phyloP scores from a whole-genome alignment of 352 stramenopile genomes.

The Pilasporangium apinafurcum region DNA sequence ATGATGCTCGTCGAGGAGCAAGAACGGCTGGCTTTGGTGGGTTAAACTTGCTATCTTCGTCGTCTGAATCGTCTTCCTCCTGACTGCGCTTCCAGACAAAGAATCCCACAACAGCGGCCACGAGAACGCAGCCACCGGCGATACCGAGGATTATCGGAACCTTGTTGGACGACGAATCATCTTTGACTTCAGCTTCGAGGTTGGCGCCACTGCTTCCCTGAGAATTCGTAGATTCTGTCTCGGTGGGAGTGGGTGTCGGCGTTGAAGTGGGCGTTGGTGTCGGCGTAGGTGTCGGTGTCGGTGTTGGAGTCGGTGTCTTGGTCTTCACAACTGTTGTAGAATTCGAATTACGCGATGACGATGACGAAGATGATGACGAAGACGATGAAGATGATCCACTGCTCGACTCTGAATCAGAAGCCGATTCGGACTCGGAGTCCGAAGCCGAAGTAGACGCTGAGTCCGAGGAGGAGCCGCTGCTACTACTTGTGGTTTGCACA shows the following conservation, averaged over 20 bases:
- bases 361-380: slow-evolving; percentile 13
- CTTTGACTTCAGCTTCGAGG: slow-evolving; percentile 23
- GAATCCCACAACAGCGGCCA: slow-evolving; percentile 45
- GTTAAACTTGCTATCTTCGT: slow-evolving; percentile 33
- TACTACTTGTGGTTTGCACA: slow-evolving; percentile 9
- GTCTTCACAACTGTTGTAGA: slow-evolving; percentile 10
- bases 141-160: slow-evolving; percentile 48
- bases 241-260: slow-evolving; percentile 10
- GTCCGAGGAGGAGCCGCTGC: slow-evolving; percentile 11
- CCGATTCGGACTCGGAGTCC: slow-evolving; percentile 5
- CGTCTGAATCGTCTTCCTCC: slow-evolving; percentile 57
- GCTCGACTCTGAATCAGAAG: slow-evolving; percentile 1
- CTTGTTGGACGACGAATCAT: slow-evolving; percentile 15
- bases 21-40: slow-evolving; percentile 11
- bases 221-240: slow-evolving; percentile 1
- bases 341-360: slow-evolving; percentile 8
- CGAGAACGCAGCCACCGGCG: slow-evolving; percentile 20
- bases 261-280: slow-evolving; percentile 14
- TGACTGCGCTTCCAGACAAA: slow-evolving; percentile 51
- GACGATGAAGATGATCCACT: slow-evolving; percentile 9
- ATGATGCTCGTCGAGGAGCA: slow-evolving; percentile 17
- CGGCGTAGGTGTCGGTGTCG: slow-evolving; percentile 8
- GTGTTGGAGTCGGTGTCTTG: slow-evolving; percentile 18
- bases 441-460: slow-evolving; percentile 2
- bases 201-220: slow-evolving; percentile 9